Evolutionary conservation across 1,284 basidiomycete species (phyloP).

Genomic region (Trametes polyzona): DNA sequence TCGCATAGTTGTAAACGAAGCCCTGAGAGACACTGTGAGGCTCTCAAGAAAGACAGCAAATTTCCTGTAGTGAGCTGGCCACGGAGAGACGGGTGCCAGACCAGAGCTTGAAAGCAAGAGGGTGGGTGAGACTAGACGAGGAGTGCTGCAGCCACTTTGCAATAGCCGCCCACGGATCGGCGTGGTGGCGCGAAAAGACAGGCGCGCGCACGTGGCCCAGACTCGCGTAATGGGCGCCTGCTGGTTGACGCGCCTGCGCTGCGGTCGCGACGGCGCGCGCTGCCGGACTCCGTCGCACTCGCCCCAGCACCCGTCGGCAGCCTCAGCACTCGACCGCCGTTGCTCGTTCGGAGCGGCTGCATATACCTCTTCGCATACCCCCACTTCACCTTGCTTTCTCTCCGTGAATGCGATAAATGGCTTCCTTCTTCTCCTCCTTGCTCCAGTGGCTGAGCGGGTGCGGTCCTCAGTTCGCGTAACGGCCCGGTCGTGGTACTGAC

Average conservation of each 20-base stretch:
- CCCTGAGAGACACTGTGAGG: not conserved
- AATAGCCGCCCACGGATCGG: not conserved
- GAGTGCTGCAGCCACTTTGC: not conserved
- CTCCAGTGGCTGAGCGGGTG: conserved; percentile 72
- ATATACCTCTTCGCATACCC: not conserved
- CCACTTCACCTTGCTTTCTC: not conserved
- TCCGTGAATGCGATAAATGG: conserved; percentile 44
- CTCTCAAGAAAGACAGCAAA: too few species aligned
- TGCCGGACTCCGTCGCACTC: conserved; percentile 7
- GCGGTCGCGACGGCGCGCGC: conserved; percentile 16
- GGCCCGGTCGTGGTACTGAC: not conserved
- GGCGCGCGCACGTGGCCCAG: conserved; percentile 16
- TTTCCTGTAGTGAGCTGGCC: too few species aligned
- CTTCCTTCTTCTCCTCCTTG: conserved; percentile 66
- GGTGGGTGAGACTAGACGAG: not conserved
- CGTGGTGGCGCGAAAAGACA: conserved; percentile 6
- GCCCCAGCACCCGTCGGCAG: not conserved
- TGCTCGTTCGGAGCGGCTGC: too few species aligned
- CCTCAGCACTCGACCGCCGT: not conserved
- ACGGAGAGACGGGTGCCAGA: too few species aligned
- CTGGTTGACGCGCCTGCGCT: not conserved
- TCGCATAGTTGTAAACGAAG: too few species aligned
- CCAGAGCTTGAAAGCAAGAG: not conserved
- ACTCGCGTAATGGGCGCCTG: conserved; percentile 5
- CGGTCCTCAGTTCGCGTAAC: conserved; percentile 20